Conservation (phyloP, 2,329 filamentous ascomycete species). For the Pseudohalonectria lignicola region DNA sequence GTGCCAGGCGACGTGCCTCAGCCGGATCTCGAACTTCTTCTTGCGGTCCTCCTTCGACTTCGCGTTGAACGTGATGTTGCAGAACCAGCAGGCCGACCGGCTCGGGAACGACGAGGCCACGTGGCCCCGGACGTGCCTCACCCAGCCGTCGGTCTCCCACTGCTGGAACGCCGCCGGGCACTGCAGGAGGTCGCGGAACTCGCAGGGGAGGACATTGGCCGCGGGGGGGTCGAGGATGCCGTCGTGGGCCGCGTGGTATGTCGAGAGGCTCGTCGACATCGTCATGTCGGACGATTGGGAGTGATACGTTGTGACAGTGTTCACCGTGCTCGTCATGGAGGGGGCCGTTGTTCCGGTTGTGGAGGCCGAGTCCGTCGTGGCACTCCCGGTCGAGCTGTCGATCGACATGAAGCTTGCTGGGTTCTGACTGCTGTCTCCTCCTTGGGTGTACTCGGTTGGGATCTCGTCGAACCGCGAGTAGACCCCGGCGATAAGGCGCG, state of each 20-base stretch:
- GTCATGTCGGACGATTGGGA: not conserved
- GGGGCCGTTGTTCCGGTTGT: not conserved
- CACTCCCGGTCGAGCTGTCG: too few species aligned
- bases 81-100: constrained; percentile 37
- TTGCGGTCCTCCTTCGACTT: not conserved
- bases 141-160: constrained; percentile 27
- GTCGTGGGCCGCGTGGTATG: too few species aligned
- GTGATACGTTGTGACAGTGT: too few species aligned
- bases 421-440: too few species aligned
- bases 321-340: not conserved
- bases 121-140: constrained; percentile 31
- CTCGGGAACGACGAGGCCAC: constrained; percentile 20
- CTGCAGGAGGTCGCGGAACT: constrained; percentile 23
- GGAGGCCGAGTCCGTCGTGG: too few species aligned
- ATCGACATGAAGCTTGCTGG: too few species aligned
- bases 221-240: not conserved
- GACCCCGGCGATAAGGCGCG: too few species aligned
- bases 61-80: constrained; percentile 18
- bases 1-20: constrained; percentile 39
- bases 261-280: too few species aligned
- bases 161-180: constrained; percentile 29
- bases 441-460: too few species aligned
- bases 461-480: too few species aligned
- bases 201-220: constrained; percentile 26
- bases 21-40: constrained; percentile 24